Percentiles rank a stretch among this genome's conserved stretches.
These are phyloP conservation scores for Rhexocercosporidium sp. DNA, from an alignment of 2,329 filamentous ascomycete genomes.

Conservation along the genomic window DNA sequence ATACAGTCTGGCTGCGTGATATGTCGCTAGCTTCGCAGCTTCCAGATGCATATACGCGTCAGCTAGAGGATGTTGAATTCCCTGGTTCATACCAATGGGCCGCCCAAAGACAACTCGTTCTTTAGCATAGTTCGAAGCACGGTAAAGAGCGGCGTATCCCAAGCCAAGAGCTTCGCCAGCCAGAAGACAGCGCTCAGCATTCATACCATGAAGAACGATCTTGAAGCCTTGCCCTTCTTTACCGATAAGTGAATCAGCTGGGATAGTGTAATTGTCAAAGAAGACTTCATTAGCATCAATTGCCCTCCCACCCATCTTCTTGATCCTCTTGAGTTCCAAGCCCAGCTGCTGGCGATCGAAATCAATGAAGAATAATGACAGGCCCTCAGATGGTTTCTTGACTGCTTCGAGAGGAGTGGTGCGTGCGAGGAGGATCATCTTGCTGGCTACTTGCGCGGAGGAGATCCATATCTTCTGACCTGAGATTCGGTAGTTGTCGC, in stretches of 20 bases:
- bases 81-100: slow-evolving; percentile 70
- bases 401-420: slow-evolving; percentile 73
- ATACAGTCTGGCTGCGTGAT: slow-evolving; percentile 68
- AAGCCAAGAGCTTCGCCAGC: slow-evolving; percentile 82
- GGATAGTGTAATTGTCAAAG: slow-evolving; percentile 78
- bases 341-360: slow-evolving; percentile 65
- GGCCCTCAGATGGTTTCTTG: slow-evolving; percentile 72
- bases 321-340: slow-evolving; percentile 66
- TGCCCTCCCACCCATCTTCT: slow-evolving; percentile 84
- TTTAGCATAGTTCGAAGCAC: slow-evolving; percentile 68
- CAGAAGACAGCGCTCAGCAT: slow-evolving; percentile 75
- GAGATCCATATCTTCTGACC: slow-evolving; percentile 93
- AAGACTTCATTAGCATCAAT: slow-evolving; percentile 89
- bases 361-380: slow-evolving; percentile 83
- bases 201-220: slow-evolving; percentile 80
- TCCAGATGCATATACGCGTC: slow-evolving; percentile 70
- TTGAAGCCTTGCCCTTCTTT: slow-evolving; percentile 78
- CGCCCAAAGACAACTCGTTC: slow-evolving; percentile 70
- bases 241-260: slow-evolving; percentile 69
- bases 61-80: slow-evolving; percentile 68
- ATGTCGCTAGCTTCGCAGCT: slow-evolving; percentile 67
- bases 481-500: slow-evolving; percentile 67
- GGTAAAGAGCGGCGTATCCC: slow-evolving; percentile 72
- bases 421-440: slow-evolving; percentile 83
- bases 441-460: slow-evolving; percentile 78